Percentiles rank a stretch among this genome's conserved stretches.
phyloP scores from a whole-genome alignment of 106 monocot species.

The Hemerocallis citrina region DNA sequence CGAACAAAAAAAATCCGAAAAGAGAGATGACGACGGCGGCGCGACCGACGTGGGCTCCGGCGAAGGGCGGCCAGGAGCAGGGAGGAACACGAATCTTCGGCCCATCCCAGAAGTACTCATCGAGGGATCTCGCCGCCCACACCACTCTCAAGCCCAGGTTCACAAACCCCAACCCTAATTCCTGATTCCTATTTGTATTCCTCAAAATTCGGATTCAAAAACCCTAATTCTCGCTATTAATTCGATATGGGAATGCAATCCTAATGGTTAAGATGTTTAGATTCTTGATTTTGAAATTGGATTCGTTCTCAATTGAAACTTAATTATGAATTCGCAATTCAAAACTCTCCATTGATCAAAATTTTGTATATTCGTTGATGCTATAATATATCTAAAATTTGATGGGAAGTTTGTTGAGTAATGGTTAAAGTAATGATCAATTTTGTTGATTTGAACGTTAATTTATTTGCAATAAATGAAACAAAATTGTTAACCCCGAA shows the following conservation, averaged over 20 bases:
- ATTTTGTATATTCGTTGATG: too few species aligned
- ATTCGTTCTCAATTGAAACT: background rate
- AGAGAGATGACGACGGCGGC: slow-evolving; percentile 91
- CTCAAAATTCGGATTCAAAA: background rate
- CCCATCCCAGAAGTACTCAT: slow-evolving; percentile 93
- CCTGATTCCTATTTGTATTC: background rate
- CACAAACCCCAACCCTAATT: background rate
- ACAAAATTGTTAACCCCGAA: too few species aligned
- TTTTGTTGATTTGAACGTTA: too few species aligned
- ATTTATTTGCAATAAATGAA: too few species aligned
- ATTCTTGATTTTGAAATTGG: background rate
- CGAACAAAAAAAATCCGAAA: too few species aligned
- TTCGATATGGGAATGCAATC: too few species aligned
- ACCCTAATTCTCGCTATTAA: too few species aligned
- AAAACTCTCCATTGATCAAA: background rate
- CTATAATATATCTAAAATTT: too few species aligned
- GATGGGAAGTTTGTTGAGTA: too few species aligned
- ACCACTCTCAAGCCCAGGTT: slow-evolving; percentile 92
- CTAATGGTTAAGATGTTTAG: background rate
- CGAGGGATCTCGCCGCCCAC: slow-evolving; percentile 85
- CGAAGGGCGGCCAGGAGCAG: slow-evolving; percentile 97
- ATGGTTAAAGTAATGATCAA: too few species aligned
- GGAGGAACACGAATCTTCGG: slow-evolving; percentile 96
- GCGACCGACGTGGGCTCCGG: slow-evolving; percentile 93
- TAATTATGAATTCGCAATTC: background rate